Evolutionary conservation across 108 stramenopile genomes (phyloP).

Genomic region (Cyclotella atomus): DNA sequence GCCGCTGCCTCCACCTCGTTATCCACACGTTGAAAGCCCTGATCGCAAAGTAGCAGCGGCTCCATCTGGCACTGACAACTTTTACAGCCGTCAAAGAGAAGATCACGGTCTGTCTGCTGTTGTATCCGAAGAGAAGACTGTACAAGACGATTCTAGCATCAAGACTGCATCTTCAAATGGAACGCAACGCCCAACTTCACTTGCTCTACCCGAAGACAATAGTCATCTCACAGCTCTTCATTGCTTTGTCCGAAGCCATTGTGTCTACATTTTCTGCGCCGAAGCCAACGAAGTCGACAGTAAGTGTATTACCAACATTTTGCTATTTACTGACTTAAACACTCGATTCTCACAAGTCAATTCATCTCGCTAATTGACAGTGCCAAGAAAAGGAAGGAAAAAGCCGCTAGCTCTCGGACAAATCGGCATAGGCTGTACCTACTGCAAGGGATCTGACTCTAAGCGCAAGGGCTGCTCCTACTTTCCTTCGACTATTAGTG

Average conservation of each 20-base stretch:
- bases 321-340: no score
- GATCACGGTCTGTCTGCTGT: neutral
- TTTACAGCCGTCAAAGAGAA: neutral
- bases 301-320: neutral
- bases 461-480: slow-evolving; percentile 50
- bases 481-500: slow-evolving; percentile 38
- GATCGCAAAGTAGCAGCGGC: neutral
- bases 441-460: slow-evolving; percentile 47
- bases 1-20: neutral
- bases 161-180: slow-evolving; percentile 11
- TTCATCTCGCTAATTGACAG: slow-evolving; percentile 1
- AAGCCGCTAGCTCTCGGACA: slow-evolving; percentile 81
- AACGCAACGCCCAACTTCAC: slow-evolving; percentile 22
- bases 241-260: slow-evolving; percentile 77
- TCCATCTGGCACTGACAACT: neutral
- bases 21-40: neutral
- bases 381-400: slow-evolving; percentile 78
- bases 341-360: neutral
- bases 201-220: slow-evolving; percentile 64
- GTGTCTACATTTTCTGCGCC: slow-evolving; percentile 81
- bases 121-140: neutral
- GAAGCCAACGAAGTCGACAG: slow-evolving; percentile 60
- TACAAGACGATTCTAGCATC: slow-evolving; percentile 2
- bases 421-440: slow-evolving; percentile 84
- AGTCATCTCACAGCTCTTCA: slow-evolving; percentile 82